Evolutionary conservation across 2,329 filamentous ascomycete genomes (phyloP).

Genomic region (Emergomyces orientalis): DNA sequence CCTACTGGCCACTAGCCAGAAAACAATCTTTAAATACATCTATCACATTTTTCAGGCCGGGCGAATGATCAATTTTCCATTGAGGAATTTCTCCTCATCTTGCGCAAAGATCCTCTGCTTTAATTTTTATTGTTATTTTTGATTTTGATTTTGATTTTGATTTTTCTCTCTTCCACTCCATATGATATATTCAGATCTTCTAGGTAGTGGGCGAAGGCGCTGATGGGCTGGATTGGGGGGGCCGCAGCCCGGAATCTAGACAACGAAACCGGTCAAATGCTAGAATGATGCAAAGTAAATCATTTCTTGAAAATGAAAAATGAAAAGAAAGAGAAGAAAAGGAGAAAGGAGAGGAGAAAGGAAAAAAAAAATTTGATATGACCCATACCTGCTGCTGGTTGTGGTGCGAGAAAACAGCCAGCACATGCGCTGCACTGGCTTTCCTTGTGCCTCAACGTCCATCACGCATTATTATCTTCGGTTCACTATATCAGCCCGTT

Average conservation of each 20-base stretch:
- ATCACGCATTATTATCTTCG: neutral
- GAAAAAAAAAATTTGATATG: neutral
- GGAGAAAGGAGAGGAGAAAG: neutral
- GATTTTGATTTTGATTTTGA: too few relatives aligned
- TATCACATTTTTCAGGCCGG: neutral
- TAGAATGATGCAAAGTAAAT: neutral
- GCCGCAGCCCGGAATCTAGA: neutral
- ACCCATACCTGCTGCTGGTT: too few relatives aligned
- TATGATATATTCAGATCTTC: neutral
- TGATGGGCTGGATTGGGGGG: neutral
- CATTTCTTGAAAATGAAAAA: neutral
- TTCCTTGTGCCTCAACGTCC: too few relatives aligned
- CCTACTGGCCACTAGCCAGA: neutral
- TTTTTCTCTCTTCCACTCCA: neutral
- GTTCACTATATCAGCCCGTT: neutral
- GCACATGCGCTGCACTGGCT: too few relatives aligned
- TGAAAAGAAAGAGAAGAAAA: neutral
- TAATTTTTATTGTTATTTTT: too few relatives aligned
- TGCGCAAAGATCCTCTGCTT: neutral
- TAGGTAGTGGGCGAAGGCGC: neutral
- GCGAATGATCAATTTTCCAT: neutral
- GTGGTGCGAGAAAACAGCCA: too few relatives aligned
- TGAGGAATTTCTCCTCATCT: neutral
- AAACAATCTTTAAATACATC: neutral
- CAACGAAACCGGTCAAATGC: neutral